Evolutionary conservation across 345 rosid genomes (phyloP), one percentile per base, ranked within the genome.

Genomic region (Zanthoxylum bungeanum): DNA sequence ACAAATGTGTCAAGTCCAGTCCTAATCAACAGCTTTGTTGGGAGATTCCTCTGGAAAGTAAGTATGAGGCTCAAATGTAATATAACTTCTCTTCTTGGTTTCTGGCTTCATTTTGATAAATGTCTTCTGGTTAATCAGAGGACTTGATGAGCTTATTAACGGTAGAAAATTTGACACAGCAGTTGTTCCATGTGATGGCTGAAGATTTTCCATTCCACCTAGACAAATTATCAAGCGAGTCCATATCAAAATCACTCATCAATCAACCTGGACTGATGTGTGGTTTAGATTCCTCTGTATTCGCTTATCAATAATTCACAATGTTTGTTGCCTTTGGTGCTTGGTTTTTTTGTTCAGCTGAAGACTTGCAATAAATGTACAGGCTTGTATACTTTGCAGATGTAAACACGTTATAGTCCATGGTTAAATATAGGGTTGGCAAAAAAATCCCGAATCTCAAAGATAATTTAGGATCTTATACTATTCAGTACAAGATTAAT

Each of bases 1-100:
- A 79, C 88, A 79, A 73, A 76, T 52, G 66, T 66, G 69, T 74
- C 80, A 31, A 12, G 7, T 62, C 81, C 81, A 39, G 46, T n/a
- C 44, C 52, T 39, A 60, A 27, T 53, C 9, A 27, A 14, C 7
- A 6, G 49, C 57, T n/a, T n/a, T n/a, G n/a, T n/a, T 24, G 37
- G 27, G 60, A 70, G 78, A 64, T 69, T 68, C 64, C 73, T 67
- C 60, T n/a, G 21, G 80, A 71, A 66, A 70, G 72, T 53, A 61
- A 81, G 70, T 19, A 28, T 75, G 85, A 85, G 89, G 86, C 75
- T 71, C 39, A 57, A 5, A 59, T 75, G 68, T 25, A 42, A 27
- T 37, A 19, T 31, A 30, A 58, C 51, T 64, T 60, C 50, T 22
- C n/a, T 34, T 34, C 21, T 66, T 51, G 8, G 34, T 16, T 4